A percentile compares a stretch with the other conserved stretches of the same genome.
phyloP scores from a whole-genome alignment of 2,329 filamentous ascomycete species.

The Colletotrichum orbiculare region DNA sequence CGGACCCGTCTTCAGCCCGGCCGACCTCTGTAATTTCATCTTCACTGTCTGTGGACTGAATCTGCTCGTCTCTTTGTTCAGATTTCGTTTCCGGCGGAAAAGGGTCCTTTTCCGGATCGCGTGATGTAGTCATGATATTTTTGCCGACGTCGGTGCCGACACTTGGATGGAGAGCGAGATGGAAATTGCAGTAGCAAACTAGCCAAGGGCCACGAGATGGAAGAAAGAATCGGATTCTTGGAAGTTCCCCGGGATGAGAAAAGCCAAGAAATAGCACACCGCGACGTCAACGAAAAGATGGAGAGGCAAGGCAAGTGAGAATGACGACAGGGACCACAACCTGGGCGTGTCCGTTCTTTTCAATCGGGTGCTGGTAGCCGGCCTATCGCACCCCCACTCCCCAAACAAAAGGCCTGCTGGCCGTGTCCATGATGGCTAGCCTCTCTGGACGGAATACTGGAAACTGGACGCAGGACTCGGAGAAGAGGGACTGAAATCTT shows the following conservation, averaged over 20 bases:
- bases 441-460: constrained; percentile 17
- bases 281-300: constrained; percentile 4
- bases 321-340: constrained; percentile 25
- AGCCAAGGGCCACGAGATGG: not conserved
- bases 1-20: constrained; percentile 11
- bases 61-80: constrained; percentile 13
- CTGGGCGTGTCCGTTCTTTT: constrained; percentile 27
- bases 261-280: constrained; percentile 9
- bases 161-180: not conserved
- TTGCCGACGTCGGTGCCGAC: constrained; percentile 32
- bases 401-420: constrained; percentile 13
- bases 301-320: constrained; percentile 6
- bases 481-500: constrained; percentile 9
- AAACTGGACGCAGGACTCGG: not conserved
- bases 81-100: constrained; percentile 23
- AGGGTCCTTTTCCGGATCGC: constrained; percentile 32
- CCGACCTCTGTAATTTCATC: constrained; percentile 26
- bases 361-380: constrained; percentile 22
- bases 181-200: not conserved
- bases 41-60: constrained; percentile 28
- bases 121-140: constrained; percentile 16
- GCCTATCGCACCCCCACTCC: constrained; percentile 17
- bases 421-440: constrained; percentile 26
- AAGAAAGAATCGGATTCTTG: not conserved
- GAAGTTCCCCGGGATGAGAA: constrained; percentile 1